phyloP scores from a whole-genome alignment of 129 eudicot species.

The Flaveria brownii region DNA sequence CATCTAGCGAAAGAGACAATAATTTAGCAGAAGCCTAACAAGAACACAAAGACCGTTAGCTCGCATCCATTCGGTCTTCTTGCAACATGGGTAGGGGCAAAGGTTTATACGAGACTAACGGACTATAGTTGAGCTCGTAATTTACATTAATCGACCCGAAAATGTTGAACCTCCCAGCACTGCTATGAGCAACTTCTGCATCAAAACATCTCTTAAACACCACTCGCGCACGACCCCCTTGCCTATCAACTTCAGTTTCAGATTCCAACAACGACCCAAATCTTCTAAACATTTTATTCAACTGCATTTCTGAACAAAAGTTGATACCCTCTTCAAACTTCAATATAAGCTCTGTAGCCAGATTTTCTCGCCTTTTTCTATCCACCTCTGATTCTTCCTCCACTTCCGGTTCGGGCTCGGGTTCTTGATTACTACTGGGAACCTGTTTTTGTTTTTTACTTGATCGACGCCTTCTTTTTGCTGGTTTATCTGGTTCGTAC shows the following conservation, averaged over 20 bases:
- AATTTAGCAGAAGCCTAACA: conserved; percentile 36
- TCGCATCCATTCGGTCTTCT: conserved; percentile 44
- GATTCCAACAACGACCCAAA: conserved; percentile 84
- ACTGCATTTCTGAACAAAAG: conserved; percentile 52
- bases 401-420: conserved; percentile 1
- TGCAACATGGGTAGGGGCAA: conserved; percentile 45
- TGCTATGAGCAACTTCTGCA: conserved; percentile 81
- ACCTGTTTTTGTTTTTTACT: conserved; percentile 41
- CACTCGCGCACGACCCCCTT: conserved; percentile 67
- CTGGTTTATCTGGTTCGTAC: conserved; percentile 39
- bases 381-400: conserved; percentile 39
- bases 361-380: conserved; percentile 45
- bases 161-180: conserved; percentile 67
- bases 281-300: conserved; percentile 65
- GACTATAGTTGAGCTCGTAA: conserved; percentile 74
- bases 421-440: conserved; percentile 29
- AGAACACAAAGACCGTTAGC: conserved; percentile 34
- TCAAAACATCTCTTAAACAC: conserved; percentile 77
- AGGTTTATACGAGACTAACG: conserved; percentile 51
- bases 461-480: conserved; percentile 43
- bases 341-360: conserved; percentile 67
- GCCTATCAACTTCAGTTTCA: conserved; percentile 73
- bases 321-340: conserved; percentile 50
- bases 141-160: conserved; percentile 68
- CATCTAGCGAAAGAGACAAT: conserved; percentile 15